A percentile compares a stretch with the other conserved stretches of the same genome.
Evolutionary conservation across 768 basidiomycete species (phyloP).

Genomic region (Pulveroboletus sp.): DNA sequence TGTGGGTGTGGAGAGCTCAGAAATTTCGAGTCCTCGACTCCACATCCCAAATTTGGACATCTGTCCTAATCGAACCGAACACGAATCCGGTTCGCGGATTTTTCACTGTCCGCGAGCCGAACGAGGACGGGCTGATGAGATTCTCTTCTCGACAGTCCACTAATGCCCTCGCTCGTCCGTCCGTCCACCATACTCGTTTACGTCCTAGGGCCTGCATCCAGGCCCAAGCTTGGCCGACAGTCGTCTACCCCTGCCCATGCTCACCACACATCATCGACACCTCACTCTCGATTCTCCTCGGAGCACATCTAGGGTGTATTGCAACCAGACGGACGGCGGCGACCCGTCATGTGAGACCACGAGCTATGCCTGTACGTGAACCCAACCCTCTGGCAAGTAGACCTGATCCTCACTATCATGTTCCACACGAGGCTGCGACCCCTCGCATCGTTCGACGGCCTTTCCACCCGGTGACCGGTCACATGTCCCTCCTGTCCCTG

Average conservation of each 20-base stretch:
- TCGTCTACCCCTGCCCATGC: no score
- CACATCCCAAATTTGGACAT: conserved; percentile 24
- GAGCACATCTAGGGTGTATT: neutral
- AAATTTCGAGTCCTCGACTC: conserved; percentile 18
- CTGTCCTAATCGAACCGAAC: conserved; percentile 9
- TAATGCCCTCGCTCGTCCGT: no score
- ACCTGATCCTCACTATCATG: no score
- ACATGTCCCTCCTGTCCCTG: no score
- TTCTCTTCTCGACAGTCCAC: neutral
- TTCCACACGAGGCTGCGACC: no score
- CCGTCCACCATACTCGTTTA: neutral
- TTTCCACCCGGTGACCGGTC: no score
- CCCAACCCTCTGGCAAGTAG: neutral
- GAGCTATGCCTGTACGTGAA: neutral
- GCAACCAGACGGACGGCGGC: neutral
- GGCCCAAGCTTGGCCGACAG: no score
- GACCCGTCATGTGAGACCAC: neutral
- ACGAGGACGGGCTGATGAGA: neutral
- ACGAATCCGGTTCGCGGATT: neutral
- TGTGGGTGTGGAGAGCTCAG: neutral
- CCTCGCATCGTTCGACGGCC: no score
- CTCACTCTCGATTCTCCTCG: neutral
- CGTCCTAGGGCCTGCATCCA: neutral
- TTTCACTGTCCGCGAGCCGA: neutral
- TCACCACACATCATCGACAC: neutral